Evolutionary conservation across 805 yeast genomes (phyloP), one percentile per base, ranked within the genome.

Genomic region (Candida verbasci): DNA sequence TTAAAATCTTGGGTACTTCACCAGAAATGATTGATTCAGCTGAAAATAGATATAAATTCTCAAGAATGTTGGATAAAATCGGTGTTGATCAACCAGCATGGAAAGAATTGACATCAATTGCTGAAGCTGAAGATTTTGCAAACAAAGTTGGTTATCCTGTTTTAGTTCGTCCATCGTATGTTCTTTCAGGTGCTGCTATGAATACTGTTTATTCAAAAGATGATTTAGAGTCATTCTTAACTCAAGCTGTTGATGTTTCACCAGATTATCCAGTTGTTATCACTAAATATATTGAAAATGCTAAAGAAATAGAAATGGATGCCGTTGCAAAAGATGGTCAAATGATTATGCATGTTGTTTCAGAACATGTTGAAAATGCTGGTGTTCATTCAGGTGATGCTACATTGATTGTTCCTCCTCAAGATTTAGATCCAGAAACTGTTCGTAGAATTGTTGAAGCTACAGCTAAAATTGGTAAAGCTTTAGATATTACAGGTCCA

Each of bases 321-420:
- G 97, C 96, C 33, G 97, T 91, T 55, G 97, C 98, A 28, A 78
- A 77, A 60, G 86, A 91, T 55, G 98, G 98, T 64, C 79, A 88
- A 62, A 73, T 91, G 67, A 76, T 93, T 50, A 86, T 91, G 88
- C 97, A 91, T 61, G 97, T 88, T 58, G 96, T 91, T 41, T 87
- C 96, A 38, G 97, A 93, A 67, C 98, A 91, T 61, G 96, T 93
- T 48, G 98, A 91, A 70, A 91, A 91, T 58, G 98, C 98, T 18
- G 98, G 98, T 77, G 96, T 91, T 29, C 98, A 91, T 66, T 91
- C 97, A 35, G 98, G 98, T 74, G 98, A 91, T 65, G 98, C 98
- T 43, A 93, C 97, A 32, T 70, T 91, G 55, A 85, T 91, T 60
- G 94, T 91, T 41, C 98, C 98, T 38, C 96, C 97, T 35, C 97